phyloP scores from a whole-genome alignment of 2,329 filamentous ascomycete species.

The Fusarium sp. region DNA sequence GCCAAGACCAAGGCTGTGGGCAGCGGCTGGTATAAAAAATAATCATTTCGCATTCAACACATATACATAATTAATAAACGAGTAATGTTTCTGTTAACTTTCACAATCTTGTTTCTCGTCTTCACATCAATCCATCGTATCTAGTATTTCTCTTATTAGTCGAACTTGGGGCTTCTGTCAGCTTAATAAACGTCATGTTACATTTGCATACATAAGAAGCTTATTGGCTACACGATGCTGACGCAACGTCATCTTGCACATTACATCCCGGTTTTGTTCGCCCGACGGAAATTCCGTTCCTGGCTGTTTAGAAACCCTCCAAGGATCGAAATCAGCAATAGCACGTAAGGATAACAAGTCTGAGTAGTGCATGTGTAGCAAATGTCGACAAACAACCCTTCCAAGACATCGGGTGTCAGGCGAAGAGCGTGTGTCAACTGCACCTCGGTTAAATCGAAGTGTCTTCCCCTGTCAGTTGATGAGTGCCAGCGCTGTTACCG shows the following conservation, averaged over 20 bases:
- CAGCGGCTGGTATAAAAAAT: conserved; percentile 22
- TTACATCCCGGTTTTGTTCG: conserved; percentile 9
- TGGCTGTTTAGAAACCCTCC: background rate
- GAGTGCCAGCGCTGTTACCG: conserved; percentile 33
- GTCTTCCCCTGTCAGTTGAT: conserved; percentile 22
- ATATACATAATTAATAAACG: too few species aligned
- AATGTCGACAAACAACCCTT: conserved; percentile 1
- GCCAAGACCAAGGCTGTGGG: conserved; percentile 25
- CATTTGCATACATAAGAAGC: background rate
- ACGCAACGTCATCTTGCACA: conserved; percentile 12
- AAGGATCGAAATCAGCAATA: background rate
- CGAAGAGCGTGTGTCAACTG: conserved; percentile 34
- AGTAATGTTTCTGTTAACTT: background rate
- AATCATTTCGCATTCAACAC: background rate
- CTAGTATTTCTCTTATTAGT: background rate
- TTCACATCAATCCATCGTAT: background rate
- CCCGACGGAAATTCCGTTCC: conserved; percentile 22
- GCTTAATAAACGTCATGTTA: background rate
- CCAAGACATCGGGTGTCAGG: conserved; percentile 5
- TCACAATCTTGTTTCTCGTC: background rate
- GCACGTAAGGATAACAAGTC: background rate
- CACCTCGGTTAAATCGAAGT: conserved; percentile 33
- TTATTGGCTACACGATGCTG: conserved; percentile 8
- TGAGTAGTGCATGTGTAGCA: background rate
- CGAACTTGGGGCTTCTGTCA: background rate